Percentiles rank a stretch among this genome's conserved stretches.
Evolutionary conservation across 169 alveolate genomes (phyloP).

Genomic region (Condylostoma magnum): DNA sequence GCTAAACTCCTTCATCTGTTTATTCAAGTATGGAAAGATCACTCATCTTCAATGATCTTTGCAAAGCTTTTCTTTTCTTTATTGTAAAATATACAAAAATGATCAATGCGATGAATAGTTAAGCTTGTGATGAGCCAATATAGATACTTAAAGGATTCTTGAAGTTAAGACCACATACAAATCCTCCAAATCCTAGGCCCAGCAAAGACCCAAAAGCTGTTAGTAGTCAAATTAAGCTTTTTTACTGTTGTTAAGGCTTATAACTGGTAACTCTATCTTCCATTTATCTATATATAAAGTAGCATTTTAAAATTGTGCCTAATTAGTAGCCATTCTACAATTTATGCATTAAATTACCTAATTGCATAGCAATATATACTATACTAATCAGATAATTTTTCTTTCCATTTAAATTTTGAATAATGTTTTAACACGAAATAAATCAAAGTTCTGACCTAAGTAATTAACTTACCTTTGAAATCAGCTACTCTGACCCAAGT

Average conservation of each 20-base stretch:
- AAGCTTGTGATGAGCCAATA: neutral
- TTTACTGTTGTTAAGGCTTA: conserved; percentile 5
- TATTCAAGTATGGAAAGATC: neutral
- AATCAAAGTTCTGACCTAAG: no score
- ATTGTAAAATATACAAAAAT: neutral
- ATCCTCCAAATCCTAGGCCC: conserved; percentile 17
- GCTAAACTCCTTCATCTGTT: neutral
- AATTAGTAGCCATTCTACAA: no score
- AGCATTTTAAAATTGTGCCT: no score
- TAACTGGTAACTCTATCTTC: neutral
- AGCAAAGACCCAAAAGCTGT: neutral
- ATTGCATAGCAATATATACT: no score
- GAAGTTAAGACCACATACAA: neutral
- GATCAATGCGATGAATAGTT: neutral
- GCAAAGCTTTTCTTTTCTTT: neutral
- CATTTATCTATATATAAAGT: no score
- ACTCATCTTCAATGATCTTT: neutral
- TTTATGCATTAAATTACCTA: no score
- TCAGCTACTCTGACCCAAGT: no score
- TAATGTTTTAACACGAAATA: no score
- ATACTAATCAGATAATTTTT: no score
- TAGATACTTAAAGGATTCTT: neutral
- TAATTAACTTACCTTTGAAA: no score
- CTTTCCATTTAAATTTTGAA: no score
- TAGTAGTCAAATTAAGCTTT: conserved; percentile 7